Base-by-base conservation (phyloP, 441 rosid genomes). In the Lepidium campestre region DNA sequence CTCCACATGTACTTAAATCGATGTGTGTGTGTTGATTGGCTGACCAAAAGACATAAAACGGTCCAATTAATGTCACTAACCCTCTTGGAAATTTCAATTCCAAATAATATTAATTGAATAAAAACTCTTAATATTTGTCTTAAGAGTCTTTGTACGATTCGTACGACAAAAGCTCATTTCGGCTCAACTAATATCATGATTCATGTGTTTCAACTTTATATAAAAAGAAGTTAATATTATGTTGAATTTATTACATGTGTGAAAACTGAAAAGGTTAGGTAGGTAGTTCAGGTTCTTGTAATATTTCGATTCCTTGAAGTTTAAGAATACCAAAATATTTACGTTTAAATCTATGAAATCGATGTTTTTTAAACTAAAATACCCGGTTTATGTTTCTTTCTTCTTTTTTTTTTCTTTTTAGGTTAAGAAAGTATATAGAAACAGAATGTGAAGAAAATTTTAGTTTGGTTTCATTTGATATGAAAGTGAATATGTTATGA, bases 41-140 rank as follows among this genome's bases (percentile, higher is more conserved):
- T 65, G 71, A 65, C 67, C 62, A 65, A 65, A 65, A 57, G 67
- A 58, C 71, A 72, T 20, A 50, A 39, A 60, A 65, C 18, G 61
- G 76, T 72, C 66, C 71, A 72, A 29, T 29, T 29, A 29, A 48
- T 65, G 54, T 65, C 61, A 65, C 71, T 65, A 65, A 65, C 71
- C 48, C 59, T 65, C 46, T 22, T 31, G 44, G 37, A 32, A 50
- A 60, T 65, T 41, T 31, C 64, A 65, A 36, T 40, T 44, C 54
- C 41, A 49, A 41, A 40, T 48, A 54, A 56, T 64, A 15, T 34
- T 36, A 45, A 15, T 52, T 14, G 52, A 32, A 4, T 36, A 15
- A 31, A 48, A 42, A 9, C 42, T 53, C 35, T 55, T 37, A 27
- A 22, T 55, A 22, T 62, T 36, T 49, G 52, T 54, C n/a, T 42